These are phyloP conservation scores for Orbilia ellipsospora DNA, from an alignment of 2,329 filamentous ascomycete species.

Conservation along the genomic window DNA sequence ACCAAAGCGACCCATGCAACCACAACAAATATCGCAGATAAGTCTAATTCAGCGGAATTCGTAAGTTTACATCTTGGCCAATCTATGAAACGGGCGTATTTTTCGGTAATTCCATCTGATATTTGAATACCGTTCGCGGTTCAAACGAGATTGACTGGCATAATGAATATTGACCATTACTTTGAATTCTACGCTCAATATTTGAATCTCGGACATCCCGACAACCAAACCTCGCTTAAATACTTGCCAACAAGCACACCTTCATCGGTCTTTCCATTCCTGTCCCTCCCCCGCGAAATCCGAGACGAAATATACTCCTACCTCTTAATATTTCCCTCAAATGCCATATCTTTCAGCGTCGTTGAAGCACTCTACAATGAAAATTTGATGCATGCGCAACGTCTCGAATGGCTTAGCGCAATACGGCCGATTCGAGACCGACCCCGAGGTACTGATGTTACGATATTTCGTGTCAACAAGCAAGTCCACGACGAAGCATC, in stretches of 20 bases:
- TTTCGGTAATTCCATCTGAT: background rate
- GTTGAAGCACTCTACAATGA: background rate
- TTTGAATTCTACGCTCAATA: background rate
- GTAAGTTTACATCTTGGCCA: background rate
- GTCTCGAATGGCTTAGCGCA: background rate
- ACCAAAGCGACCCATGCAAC: background rate
- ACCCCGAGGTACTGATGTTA: background rate
- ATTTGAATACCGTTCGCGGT: background rate
- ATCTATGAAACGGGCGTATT: background rate
- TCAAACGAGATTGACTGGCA: background rate
- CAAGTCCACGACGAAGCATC: constrained; percentile 15
- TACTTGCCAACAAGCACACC: background rate
- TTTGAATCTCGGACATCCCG: background rate
- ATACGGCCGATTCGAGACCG: background rate
- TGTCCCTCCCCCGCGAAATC: constrained; percentile 7
- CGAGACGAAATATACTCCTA: constrained; percentile 28
- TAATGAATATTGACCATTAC: background rate
- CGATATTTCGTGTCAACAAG: constrained; percentile 10
- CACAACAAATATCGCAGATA: background rate
- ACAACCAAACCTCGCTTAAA: background rate
- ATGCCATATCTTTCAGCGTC: background rate
- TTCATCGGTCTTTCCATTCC: background rate
- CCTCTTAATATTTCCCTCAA: background rate
- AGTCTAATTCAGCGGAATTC: background rate
- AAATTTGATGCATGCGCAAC: background rate